Conservation (phyloP, 176 grass and related monocot genomes). For the Saccharum spontaneum region DNA sequence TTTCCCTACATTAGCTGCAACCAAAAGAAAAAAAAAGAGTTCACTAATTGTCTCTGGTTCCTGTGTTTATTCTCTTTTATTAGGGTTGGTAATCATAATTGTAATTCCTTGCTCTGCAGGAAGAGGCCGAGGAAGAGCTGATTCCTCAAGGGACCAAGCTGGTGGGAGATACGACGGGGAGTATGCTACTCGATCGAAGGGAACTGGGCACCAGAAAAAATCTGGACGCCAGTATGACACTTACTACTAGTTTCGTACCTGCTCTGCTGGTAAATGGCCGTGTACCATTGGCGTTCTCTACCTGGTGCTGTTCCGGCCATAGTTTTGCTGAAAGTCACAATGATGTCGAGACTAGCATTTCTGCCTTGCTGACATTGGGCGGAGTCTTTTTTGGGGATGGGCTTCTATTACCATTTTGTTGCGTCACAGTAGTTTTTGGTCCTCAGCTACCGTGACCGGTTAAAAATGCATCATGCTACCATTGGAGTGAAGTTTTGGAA, state of each 20-base stretch:
- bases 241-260: slow-evolving; percentile 18
- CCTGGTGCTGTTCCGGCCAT: slow-evolving; percentile 29
- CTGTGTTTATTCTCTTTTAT: not conserved
- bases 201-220: slow-evolving; percentile 39
- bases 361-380: slow-evolving; percentile 7
- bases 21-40: not conserved
- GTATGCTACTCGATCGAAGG: slow-evolving; percentile 40
- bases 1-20: not conserved
- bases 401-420: slow-evolving; percentile 22
- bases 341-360: slow-evolving; percentile 17
- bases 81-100: not conserved
- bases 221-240: slow-evolving; percentile 43
- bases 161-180: slow-evolving; percentile 41
- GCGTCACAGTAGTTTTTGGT: slow-evolving; percentile 31
- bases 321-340: slow-evolving; percentile 40
- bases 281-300: slow-evolving; percentile 3
- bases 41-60: not conserved
- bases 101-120: slow-evolving; percentile 35
- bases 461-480: not conserved
- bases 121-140: slow-evolving; percentile 38
- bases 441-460: not conserved
- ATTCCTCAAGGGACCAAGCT: slow-evolving; percentile 27
- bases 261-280: slow-evolving; percentile 15
- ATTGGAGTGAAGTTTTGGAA: not conserved
- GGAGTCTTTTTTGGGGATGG: slow-evolving; percentile 27